phyloP scores from a whole-genome alignment of 345 rosid genomes.

The Zanthoxylum bungeanum region DNA sequence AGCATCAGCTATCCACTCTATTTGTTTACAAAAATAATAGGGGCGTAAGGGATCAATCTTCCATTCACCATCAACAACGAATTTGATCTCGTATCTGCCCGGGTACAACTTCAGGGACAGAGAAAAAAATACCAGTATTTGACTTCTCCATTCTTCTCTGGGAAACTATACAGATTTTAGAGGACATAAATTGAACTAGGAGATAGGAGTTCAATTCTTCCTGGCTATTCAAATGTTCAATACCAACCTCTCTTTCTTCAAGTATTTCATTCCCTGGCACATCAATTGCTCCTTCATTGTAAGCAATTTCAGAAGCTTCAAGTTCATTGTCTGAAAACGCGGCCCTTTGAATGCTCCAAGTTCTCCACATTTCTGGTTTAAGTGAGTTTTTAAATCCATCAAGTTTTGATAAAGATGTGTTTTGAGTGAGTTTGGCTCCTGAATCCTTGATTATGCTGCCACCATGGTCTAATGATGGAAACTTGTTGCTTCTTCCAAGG shows the following conservation, averaged over 20 bases:
- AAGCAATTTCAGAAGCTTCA: constrained; percentile 61
- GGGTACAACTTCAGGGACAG: constrained; percentile 71
- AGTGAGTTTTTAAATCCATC: constrained; percentile 31
- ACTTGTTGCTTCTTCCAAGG: constrained; percentile 22
- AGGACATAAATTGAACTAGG: too few relatives aligned
- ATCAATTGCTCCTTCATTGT: constrained; percentile 8
- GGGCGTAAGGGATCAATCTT: constrained; percentile 88
- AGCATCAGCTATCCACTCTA: constrained; percentile 19
- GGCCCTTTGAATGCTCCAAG: constrained; percentile 70
- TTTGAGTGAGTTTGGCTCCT: constrained; percentile 19
- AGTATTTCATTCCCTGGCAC: constrained; percentile 23
- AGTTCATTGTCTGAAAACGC: constrained; percentile 51
- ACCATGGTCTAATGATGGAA: constrained; percentile 23
- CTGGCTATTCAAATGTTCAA: constrained; percentile 28
- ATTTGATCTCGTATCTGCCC: constrained; percentile 90
- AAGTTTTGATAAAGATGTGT: constrained; percentile 27
- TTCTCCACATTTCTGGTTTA: constrained; percentile 61
- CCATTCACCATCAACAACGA: constrained; percentile 92
- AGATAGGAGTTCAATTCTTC: constrained; percentile 26
- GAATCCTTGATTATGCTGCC: constrained; percentile 21
- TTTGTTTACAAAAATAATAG: constrained; percentile 2
- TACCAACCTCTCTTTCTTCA: constrained; percentile 26
- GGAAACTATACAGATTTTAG: constrained; percentile 77
- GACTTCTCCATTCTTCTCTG: constrained; percentile 96
- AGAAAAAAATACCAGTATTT: constrained; percentile 58